A percentile compares a stretch with the other conserved stretches of the same genome.
These are phyloP conservation scores for Lojkania enalia DNA, from an alignment of 2,329 filamentous ascomycete species.

Conservation along the genomic window DNA sequence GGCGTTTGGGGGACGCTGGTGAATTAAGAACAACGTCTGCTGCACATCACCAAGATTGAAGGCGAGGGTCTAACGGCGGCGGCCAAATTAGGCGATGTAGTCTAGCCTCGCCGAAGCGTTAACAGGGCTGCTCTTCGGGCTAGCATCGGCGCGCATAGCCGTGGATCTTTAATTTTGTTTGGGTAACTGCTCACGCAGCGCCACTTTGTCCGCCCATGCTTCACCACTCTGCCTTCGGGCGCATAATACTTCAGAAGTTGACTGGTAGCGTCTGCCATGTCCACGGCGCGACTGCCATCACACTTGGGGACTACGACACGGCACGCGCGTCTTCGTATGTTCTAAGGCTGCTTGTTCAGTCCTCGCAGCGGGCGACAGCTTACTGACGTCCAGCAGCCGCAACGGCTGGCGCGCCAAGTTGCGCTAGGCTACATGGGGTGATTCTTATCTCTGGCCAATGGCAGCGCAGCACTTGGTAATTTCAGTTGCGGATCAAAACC, in stretches of 20 bases:
- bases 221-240: background rate
- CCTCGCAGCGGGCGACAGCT: too few relatives aligned
- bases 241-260: too few relatives aligned
- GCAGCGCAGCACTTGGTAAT: constrained; percentile 12
- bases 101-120: constrained; percentile 15
- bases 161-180: constrained; percentile 14
- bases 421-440: too few relatives aligned
- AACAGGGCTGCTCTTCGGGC: constrained; percentile 17
- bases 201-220: background rate
- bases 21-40: constrained; percentile 14
- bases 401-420: background rate
- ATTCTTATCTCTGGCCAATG: constrained; percentile 36
- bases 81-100: constrained; percentile 10
- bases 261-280: too few relatives aligned
- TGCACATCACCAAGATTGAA: constrained; percentile 16
- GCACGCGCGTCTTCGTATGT: background rate
- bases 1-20: constrained; percentile 2
- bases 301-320: background rate
- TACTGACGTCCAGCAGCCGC: background rate
- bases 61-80: constrained; percentile 13
- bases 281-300: too few relatives aligned
- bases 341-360: background rate
- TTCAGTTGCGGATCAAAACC: constrained; percentile 13
- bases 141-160: constrained; percentile 17
- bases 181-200: constrained; percentile 18